Base-by-base conservation (phyloP, 2,329 filamentous ascomycete genomes). In the Pezicula neosporulosa region DNA sequence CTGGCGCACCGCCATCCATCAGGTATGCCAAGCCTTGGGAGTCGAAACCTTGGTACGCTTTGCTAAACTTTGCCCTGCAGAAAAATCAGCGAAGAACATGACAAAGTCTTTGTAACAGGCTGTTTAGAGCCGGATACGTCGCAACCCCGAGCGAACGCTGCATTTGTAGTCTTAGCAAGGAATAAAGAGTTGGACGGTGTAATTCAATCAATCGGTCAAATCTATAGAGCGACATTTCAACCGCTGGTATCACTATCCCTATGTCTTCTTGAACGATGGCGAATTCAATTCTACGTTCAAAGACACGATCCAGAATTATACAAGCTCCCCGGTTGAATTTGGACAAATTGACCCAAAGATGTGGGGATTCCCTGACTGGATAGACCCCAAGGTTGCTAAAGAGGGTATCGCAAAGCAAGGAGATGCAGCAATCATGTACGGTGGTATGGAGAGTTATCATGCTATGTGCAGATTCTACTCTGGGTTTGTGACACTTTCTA, bases 391-490 rank as follows among this genome's bases (percentile, higher is more conserved):
- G 68, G 90, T 97, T 48, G 93, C 92, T 59, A 91, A 92, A 72
- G 94, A 99, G 71, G 93, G 93, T 54, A 96, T 99, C 65, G 85
- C 89, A 49, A 96, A 97, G 74, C 94, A 99, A 71, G 94, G 94
- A 59, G 94, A 99, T 70, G 86, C 86, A 47, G 94, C 94, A 44
- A 96, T 99, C 76, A 99, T 99, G 94, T 99, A 97, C 68, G 94
- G 94, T 69, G 94, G 94, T 44, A 87, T 99, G 78, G 94, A 97
- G 71, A 97, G 92, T 72, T 99, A 99, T 68, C 94, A 99, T 66
- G 87, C 95, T 72, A 99, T 99, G 94, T 99, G 94, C 70, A 85
- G 94, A 62, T 99, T 99, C 77, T 99, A 99, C 74, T 99, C 94
- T 57, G 94, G 93, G 87, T 94, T 77, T 64, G 84, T 72, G 44